Evolutionary conservation across 208 protist species (phyloP), one percentile per base, ranked within the genome.

Genomic region (Crithidia expoeki): DNA sequence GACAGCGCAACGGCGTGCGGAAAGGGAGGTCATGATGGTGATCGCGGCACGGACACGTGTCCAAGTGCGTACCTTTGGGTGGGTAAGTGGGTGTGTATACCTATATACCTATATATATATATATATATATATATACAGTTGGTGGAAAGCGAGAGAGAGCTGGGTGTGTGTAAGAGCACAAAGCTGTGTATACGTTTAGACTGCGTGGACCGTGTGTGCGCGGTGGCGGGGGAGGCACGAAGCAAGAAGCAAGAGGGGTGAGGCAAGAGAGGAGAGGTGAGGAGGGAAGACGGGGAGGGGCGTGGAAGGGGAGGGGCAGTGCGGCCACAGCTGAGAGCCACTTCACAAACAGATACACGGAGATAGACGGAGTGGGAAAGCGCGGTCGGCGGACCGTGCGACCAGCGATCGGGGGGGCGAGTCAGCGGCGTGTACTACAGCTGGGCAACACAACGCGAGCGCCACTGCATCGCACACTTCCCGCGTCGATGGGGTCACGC

Each of bases 1-100:
- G n/a, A 42, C 30, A 30, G 57, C 57, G 67, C 57, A 50, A 57
- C 32, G 47, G 63, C 65, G 65, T 33, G 34, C 4, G 34, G 52
- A 38, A 30, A 21, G 25, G 52, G 52, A 14, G 27, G 52, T 17
- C 52, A 58, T 58, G 30, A 30, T 58, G 52, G 52, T 19, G 46
- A 14, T 23, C 21, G 4, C 12, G 49, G 6, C 5, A 23, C 10
- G 46, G 46, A 21, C 21, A 19, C 19, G 10, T 51, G 46, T 51
- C n/a, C n/a, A n/a, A 19, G 46, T 51, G 46, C 21, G 46, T 51
- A 19, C 21, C n/a, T 23, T 7, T 51, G 46, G 19, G 46, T 51
- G 46, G 38, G 38, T 44, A 14, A 14, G 38, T 44, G 38, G 14
- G 38, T 17, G 38, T 17, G 38, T 44, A 14, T 17, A 44, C 38